These are phyloP conservation scores for Cystofilobasidium macerans DNA, from an alignment of 768 basidiomycete genomes.

Conservation along the genomic window DNA sequence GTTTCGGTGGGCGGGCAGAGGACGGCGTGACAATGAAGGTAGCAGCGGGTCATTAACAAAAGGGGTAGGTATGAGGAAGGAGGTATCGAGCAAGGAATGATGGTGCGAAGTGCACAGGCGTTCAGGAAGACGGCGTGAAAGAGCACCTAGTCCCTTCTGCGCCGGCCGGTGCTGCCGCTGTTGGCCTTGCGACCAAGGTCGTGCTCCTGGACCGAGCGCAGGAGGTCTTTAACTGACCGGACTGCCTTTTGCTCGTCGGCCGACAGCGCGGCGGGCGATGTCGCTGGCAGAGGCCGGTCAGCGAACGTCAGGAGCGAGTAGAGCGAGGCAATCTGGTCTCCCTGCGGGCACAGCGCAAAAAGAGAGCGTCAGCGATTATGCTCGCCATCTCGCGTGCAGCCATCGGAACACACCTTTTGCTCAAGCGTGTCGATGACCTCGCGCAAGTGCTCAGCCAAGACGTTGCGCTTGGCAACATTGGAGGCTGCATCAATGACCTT, in stretches of 20 bases:
- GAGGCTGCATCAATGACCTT: slow-evolving; percentile 74
- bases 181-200: background rate
- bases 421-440: slow-evolving; percentile 89
- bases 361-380: no score
- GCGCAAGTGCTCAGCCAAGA: slow-evolving; percentile 74
- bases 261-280: background rate
- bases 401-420: slow-evolving; percentile 58
- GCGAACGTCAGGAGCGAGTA: slow-evolving; percentile 67
- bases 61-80: no score
- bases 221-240: slow-evolving; percentile 20
- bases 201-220: background rate
- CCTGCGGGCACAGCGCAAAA: slow-evolving; percentile 42
- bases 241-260: background rate
- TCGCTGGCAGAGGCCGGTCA: slow-evolving; percentile 26
- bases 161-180: no score
- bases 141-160: no score
- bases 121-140: no score
- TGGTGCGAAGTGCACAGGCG: no score
- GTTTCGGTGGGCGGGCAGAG: no score
- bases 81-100: no score
- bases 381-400: no score
- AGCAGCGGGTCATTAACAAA: no score
- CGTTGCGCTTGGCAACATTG: slow-evolving; percentile 66
- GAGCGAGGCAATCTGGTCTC: slow-evolving; percentile 84
- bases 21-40: no score